Evolutionary conservation across 352 stramenopile species (phyloP), one percentile per base, ranked within the genome.

Genomic region (Pythium brachiatum): DNA sequence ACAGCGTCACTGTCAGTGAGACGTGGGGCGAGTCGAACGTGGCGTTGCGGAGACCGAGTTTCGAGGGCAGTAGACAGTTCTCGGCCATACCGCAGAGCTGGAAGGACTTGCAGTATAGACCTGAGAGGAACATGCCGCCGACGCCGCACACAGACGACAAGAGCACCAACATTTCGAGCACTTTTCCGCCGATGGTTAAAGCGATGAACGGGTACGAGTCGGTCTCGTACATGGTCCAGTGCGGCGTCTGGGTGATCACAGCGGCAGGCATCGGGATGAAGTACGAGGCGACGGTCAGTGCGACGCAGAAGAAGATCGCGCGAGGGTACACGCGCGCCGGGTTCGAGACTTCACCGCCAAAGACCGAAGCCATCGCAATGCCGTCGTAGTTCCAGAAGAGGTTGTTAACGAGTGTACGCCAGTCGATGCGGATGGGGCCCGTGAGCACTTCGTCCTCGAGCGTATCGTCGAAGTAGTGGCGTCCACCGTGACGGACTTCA

Each of bases 301-400:
- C 12, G 29, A 97, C 60, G 7, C 77, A 84, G 57, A 88, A 70
- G 26, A 83, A 70, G 72, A 98, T 96, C 2, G 90, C 92, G 2
- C 75, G 69, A 3, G 92, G 83, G 69, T 97, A 98, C 2, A 81
- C 86, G 12, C 70, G 75, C 2, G 75, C 83, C 0, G 92, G 92
- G 69, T 96, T 89, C 9, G 86, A 66, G 12, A 98, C 87, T 56
- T 99, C 91, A 2, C 82, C 91, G 5, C 89, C 92, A 64, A 98
- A 98, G 6, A 87, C 83, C 0, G 89, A 96, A 2, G 87, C 86
- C 57, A 81, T 89, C 66, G 98, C 88, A 66, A 97, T 98, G 27
- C 89, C 94, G 67, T 98, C 97, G 46, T 97, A 91, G 73, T 97
- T 98, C 93, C 95, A 98, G 74, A 98, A 98, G 36, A 99, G 72